phyloP scores from a whole-genome alignment of 176 grass and related monocot genomes.

The Guadua angustifolia region DNA sequence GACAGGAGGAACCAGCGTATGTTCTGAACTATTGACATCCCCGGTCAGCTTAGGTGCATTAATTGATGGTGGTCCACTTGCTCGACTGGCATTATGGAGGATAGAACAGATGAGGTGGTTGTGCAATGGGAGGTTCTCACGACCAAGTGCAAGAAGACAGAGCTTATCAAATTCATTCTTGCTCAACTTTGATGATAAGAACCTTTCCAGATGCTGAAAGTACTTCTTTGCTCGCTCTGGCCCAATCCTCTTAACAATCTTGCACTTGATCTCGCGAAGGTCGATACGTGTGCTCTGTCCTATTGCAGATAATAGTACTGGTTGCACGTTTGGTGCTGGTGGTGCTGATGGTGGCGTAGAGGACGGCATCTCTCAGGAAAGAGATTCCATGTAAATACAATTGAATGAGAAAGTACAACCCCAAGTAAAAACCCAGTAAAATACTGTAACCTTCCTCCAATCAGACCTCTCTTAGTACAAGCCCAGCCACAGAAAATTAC shows the following conservation, averaged over 20 bases:
- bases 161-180: constrained; percentile 83
- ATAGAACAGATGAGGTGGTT: constrained; percentile 77
- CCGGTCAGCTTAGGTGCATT: constrained; percentile 29
- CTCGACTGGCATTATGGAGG: constrained; percentile 70
- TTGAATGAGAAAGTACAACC: constrained; percentile 22
- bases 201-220: constrained; percentile 72
- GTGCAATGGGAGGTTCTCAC: constrained; percentile 81
- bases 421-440: constrained; percentile 1
- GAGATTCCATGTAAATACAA: constrained; percentile 51
- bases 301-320: constrained; percentile 53
- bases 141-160: constrained; percentile 64
- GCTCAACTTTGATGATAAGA: constrained; percentile 74
- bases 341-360: constrained; percentile 47
- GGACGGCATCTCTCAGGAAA: constrained; percentile 52
- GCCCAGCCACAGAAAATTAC: constrained; percentile 25
- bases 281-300: constrained; percentile 64
- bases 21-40: constrained; percentile 38
- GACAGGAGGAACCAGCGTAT: constrained; percentile 20
- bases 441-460: constrained; percentile 13
- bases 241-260: constrained; percentile 69
- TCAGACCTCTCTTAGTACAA: constrained; percentile 8
- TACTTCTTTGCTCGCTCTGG: constrained; percentile 70
- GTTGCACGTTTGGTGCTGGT: constrained; percentile 43
- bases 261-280: constrained; percentile 75
- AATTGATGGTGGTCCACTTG: constrained; percentile 51